Evolutionary conservation across 2,329 filamentous ascomycete species (phyloP).

Genomic region (Byssothecium circinans): DNA sequence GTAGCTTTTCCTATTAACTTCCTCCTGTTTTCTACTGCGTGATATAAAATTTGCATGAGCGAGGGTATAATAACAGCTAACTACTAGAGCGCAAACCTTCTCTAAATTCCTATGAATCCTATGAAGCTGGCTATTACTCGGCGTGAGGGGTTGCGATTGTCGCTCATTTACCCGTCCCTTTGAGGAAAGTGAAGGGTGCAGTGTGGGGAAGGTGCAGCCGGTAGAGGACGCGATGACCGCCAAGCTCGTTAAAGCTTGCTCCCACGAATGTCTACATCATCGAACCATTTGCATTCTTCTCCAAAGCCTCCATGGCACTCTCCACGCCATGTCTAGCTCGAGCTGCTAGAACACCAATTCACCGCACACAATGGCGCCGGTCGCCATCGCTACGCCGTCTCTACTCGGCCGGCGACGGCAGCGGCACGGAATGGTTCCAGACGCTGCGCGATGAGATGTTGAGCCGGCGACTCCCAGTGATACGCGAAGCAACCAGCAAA

Average conservation of each 20-base stretch:
- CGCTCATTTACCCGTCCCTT: neutral
- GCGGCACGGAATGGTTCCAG: constrained; percentile 28
- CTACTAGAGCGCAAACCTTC: too few species aligned
- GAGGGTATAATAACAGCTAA: too few species aligned
- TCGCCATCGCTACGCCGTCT: constrained; percentile 11
- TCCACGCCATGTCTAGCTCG: constrained; percentile 17
- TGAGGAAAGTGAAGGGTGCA: neutral
- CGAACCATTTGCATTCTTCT: neutral
- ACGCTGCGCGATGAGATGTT: constrained; percentile 45
- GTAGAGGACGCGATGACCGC: neutral
- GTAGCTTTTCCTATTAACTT: too few species aligned
- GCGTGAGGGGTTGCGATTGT: neutral
- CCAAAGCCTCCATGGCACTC: constrained; percentile 19
- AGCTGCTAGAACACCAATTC: constrained; percentile 10
- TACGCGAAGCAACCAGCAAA: constrained; percentile 58
- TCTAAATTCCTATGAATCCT: too few species aligned
- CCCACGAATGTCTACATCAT: neutral
- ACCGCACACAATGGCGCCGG: constrained; percentile 19
- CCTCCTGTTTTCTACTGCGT: too few species aligned
- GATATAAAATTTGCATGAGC: too few species aligned
- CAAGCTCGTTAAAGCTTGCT: neutral
- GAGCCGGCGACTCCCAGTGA: constrained; percentile 51
- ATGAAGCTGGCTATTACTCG: neutral
- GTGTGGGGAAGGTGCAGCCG: neutral
- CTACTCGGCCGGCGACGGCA: constrained; percentile 11